Base-by-base conservation (phyloP, 73 alveolate genomes). In the Chromera velia region DNA sequence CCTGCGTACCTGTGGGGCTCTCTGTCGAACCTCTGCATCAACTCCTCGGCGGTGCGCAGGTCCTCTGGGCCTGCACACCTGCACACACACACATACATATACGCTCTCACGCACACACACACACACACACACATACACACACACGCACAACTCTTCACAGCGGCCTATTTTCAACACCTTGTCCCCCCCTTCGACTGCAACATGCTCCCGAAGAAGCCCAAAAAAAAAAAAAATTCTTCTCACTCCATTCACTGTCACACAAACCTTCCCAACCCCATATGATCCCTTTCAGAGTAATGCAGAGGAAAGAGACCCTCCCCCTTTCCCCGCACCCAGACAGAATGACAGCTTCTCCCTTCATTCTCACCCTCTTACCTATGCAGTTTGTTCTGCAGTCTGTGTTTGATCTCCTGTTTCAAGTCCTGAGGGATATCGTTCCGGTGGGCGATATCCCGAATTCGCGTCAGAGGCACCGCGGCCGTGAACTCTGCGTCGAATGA, bases 381-480 rank as follows among this genome's bases (percentile, higher is more conserved):
- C 75, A 93, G 89, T 89, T 93, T 93, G 91, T 93, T 93, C 87
- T 93, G 93, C 70, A 93, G 90, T 76, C 85, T 86, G 88, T 91
- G 94, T 81, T 91, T 92, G 48, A 88, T 88, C 73, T 90, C 96
- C 65, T 24, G 88, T 74, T 90, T 90, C 70, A 90, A 74, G n/a
- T 88, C 97, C 28, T 83, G 90, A 17, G 98, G 98, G 32, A 93
- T 90, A 71, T 93, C 98, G 72, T 88, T 86, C 29, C 98, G 90
- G 82, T 93, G 98, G 6, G 98, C 98, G 18, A 93, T 93, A 86
- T 93, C 98, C 34, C 98, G 90, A 31, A 93, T 93, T 33, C 98
- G 83, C 17, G 98, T 93, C 81, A 93, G 75, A 32, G 98, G 98
- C 49, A 91, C 98, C 1, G 27, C 4, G 22, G 55, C 55, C 55